A percentile compares a stretch with the other conserved stretches of the same genome.
These are phyloP conservation scores for Kodamaea hsintzibuensis DNA, from an alignment of 805 yeast species.

Conservation along the genomic window DNA sequence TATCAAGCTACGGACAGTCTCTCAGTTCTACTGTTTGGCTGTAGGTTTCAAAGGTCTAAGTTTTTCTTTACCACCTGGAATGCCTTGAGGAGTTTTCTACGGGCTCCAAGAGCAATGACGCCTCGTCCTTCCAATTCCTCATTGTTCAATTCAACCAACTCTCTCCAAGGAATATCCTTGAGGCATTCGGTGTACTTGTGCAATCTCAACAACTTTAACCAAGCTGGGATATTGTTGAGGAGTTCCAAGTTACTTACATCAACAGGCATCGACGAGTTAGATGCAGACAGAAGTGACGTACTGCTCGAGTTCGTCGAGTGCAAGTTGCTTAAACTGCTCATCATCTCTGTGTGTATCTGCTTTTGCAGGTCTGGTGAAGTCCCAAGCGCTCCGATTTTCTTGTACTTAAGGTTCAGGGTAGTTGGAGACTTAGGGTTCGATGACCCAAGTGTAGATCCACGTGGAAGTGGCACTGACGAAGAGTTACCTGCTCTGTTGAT, in stretches of 20 bases:
- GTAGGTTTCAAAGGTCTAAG: conserved; percentile 4
- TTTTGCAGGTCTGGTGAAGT: conserved; percentile 8
- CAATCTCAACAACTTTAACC: conserved; percentile 86
- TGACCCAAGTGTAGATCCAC: conserved; percentile 19
- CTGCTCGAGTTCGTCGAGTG: conserved; percentile 10
- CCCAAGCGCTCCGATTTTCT: conserved; percentile 4
- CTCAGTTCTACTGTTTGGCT: conserved; percentile 4
- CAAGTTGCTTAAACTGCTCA: conserved; percentile 7
- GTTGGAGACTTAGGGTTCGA: conserved; percentile 12
- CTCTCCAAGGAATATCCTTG: conserved; percentile 74
- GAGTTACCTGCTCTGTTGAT: conserved; percentile 38
- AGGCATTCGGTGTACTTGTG: conserved; percentile 92
- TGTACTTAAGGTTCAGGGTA: conserved; percentile 9
- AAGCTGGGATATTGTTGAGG: conserved; percentile 79
- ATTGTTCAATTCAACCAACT: conserved; percentile 71
- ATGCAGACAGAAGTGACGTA: conserved; percentile 10
- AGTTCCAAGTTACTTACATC: conserved; percentile 46
- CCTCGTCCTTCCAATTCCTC: conserved; percentile 72
- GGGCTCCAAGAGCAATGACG: conserved; percentile 92
- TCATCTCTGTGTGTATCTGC: conserved; percentile 2
- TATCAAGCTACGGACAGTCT: conserved; percentile 2
- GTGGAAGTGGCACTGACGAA: conserved; percentile 35
- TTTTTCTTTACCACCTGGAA: conserved; percentile 69
- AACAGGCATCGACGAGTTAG: conserved; percentile 38
- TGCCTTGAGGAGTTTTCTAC: conserved; percentile 89